A percentile compares a stretch with the other conserved stretches of the same genome.
Conservation (phyloP, 345 rosid genomes). For the Raphanus raphanistrum region DNA sequence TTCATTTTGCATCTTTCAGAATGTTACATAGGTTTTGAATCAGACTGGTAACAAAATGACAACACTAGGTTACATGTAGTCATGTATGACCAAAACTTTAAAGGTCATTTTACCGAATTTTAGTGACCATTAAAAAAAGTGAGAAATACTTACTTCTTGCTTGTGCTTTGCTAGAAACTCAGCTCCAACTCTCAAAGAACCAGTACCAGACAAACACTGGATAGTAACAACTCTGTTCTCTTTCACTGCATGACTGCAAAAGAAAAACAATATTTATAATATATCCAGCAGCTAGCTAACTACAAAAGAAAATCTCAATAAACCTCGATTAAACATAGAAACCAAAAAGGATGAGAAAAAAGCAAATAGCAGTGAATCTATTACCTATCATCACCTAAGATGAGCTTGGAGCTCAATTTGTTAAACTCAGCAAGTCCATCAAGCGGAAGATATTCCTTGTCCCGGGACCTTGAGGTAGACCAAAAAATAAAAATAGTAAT, state of each 20-base stretch:
- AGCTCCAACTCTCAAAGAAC: constrained; percentile 88
- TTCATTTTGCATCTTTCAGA: not conserved
- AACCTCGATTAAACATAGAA: not conserved
- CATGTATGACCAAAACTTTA: not conserved
- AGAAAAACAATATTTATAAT: not conserved
- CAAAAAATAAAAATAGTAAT: not conserved
- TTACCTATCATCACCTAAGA: constrained; percentile 80
- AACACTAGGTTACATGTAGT: not conserved
- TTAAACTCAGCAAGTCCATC: constrained; percentile 80
- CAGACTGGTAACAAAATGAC: not conserved
- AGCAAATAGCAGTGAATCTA: not conserved
- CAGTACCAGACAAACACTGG: constrained; percentile 92
- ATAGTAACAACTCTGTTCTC: constrained; percentile 72
- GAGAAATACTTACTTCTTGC: constrained; percentile 44
- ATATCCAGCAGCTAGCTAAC: not conserved
- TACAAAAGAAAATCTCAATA: not conserved
- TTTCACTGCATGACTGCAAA: constrained; percentile 57
- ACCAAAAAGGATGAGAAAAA: not conserved
- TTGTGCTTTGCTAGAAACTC: constrained; percentile 84
- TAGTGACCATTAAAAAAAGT: not conserved
- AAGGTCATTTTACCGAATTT: not conserved
- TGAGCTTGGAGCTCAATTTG: constrained; percentile 74
- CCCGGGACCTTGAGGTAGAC: constrained; percentile 50
- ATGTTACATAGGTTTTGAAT: not conserved
- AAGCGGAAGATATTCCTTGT: constrained; percentile 85